phyloP scores from a whole-genome alignment of 768 basidiomycete genomes.

The Phlebiopsis gigantea region DNA sequence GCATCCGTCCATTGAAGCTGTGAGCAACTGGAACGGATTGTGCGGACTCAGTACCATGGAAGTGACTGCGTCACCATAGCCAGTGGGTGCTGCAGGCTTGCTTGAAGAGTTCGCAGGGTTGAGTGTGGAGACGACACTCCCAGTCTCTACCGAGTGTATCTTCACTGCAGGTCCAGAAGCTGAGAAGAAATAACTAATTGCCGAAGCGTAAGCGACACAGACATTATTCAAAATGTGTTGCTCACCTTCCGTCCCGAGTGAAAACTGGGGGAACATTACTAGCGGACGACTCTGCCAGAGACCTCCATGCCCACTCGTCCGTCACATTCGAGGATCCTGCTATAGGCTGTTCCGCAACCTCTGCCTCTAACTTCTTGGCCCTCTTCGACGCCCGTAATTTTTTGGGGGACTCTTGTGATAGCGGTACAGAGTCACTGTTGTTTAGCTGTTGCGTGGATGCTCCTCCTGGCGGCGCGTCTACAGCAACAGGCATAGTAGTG shows the following conservation, averaged over 20 bases:
- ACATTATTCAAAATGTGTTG: neutral
- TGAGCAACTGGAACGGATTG: constrained; percentile 87
- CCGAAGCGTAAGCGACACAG: neutral
- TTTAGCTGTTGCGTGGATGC: constrained; percentile 26
- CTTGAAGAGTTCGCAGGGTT: constrained; percentile 35
- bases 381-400: constrained; percentile 35
- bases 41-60: constrained; percentile 73
- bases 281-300: constrained; percentile 62
- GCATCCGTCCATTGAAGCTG: constrained; percentile 77
- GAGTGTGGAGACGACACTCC: constrained; percentile 80
- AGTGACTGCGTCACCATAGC: constrained; percentile 56
- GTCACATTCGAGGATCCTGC: constrained; percentile 12
- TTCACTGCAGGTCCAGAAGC: constrained; percentile 77
- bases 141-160: constrained; percentile 76
- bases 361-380: constrained; percentile 38
- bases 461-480: constrained; percentile 22
- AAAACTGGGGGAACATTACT: constrained; percentile 71
- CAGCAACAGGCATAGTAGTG: constrained; percentile 24
- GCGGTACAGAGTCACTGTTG: constrained; percentile 24
- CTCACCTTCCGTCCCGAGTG: constrained; percentile 83
- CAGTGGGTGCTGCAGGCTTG: constrained; percentile 29
- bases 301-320: constrained; percentile 58
- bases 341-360: constrained; percentile 13
- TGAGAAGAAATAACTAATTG: constrained; percentile 79
- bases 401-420: constrained; percentile 7